Evolutionary conservation across 2,329 filamentous ascomycete genomes (phyloP).

Genomic region (Coniella lustricola): DNA sequence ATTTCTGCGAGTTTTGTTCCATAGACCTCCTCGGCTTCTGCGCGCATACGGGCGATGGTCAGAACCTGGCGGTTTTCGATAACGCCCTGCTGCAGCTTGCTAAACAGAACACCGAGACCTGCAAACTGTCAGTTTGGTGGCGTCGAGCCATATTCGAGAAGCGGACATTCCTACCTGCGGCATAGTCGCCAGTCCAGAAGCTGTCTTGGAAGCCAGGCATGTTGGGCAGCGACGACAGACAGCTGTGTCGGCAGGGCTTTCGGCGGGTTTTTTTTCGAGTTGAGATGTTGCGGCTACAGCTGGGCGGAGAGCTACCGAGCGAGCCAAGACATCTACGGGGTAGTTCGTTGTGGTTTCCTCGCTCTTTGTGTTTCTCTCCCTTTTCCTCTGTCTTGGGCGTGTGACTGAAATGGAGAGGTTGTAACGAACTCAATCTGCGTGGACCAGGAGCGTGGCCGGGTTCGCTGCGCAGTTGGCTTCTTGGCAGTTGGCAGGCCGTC

Average conservation of each 20-base stretch:
- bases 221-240: slow-evolving; percentile 27
- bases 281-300: slow-evolving; percentile 1
- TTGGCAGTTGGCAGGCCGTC: background rate
- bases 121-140: slow-evolving; percentile 10
- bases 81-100: slow-evolving; percentile 93
- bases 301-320: slow-evolving; percentile 14
- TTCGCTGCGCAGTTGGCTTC: background rate
- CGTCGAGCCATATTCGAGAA: slow-evolving; percentile 8
- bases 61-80: slow-evolving; percentile 92
- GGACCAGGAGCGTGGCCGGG: background rate
- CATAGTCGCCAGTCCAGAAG: slow-evolving; percentile 98
- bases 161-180: slow-evolving; percentile 58
- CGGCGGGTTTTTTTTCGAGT: slow-evolving; percentile 2
- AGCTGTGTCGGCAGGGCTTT: slow-evolving; percentile 2
- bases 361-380: background rate
- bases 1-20: slow-evolving; percentile 76
- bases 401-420: background rate
- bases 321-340: slow-evolving; percentile 12
- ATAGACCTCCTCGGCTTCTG: slow-evolving; percentile 90
- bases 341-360: background rate
- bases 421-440: background rate
- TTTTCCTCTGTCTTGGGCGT: background rate
- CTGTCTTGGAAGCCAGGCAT: slow-evolving; percentile 92
- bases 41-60: slow-evolving; percentile 85
- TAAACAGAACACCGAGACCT: slow-evolving; percentile 88